A percentile compares a stretch with the other conserved stretches of the same genome.
These are phyloP conservation scores for Mycena sanguinolenta DNA, from an alignment of 768 basidiomycete genomes.

Conservation along the genomic window DNA sequence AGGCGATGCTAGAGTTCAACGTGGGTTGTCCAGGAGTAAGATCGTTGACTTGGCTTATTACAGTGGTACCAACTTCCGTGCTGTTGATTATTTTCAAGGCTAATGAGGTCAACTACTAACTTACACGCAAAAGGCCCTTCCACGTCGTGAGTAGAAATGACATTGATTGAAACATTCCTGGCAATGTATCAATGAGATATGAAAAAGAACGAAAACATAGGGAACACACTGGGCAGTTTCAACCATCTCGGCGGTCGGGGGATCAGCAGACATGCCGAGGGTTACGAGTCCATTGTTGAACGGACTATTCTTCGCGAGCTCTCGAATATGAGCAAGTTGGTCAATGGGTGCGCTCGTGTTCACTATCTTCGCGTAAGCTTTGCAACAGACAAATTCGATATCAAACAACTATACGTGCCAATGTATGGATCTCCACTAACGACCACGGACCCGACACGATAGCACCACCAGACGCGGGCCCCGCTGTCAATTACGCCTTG, in stretches of 20 bases:
- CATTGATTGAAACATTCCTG: conserved; percentile 17
- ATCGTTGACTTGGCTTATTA: conserved; percentile 6
- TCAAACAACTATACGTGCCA: neutral
- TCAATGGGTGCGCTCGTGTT: conserved; percentile 21
- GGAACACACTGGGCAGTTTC: conserved; percentile 24
- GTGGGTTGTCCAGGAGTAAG: conserved; percentile 8
- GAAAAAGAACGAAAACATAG: too few species aligned
- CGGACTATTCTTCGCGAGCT: conserved; percentile 17
- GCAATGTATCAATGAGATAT: neutral
- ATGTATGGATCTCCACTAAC: conserved; percentile 24
- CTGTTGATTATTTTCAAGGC: neutral
- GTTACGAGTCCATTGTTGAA: conserved; percentile 23
- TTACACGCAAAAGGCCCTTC: conserved; percentile 14
- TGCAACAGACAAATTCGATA: neutral
- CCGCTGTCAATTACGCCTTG: conserved; percentile 24
- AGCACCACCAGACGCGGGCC: conserved; percentile 21
- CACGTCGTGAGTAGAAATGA: conserved; percentile 18
- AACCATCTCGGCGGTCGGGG: conserved; percentile 9
- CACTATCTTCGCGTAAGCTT: neutral
- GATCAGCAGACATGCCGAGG: conserved; percentile 13
- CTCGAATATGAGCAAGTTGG: conserved; percentile 25
- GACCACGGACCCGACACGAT: conserved; percentile 20
- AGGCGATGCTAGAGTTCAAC: conserved; percentile 23
- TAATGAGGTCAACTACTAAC: neutral
- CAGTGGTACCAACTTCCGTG: neutral